Conservation (phyloP, 2,329 filamentous ascomycete genomes). For the Grosmannia serpens region DNA sequence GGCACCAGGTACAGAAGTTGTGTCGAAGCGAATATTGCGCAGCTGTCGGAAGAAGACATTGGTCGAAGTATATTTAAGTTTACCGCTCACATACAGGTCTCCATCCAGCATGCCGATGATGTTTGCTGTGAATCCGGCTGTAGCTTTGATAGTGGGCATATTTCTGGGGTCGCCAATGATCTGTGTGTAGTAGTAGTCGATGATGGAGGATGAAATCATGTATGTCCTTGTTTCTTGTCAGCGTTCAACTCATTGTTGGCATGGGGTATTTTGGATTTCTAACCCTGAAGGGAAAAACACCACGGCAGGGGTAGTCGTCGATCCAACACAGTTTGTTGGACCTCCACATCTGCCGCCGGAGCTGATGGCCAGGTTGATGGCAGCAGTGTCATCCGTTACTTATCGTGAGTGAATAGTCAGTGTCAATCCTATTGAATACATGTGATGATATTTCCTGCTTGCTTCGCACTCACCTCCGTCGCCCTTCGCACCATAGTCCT, state of each 20-base stretch:
- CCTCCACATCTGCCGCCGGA: conserved; percentile 20
- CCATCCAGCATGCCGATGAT: conserved; percentile 36
- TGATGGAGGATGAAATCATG: conserved; percentile 13
- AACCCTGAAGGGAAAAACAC: conserved; percentile 14
- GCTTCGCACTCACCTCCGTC: conserved; percentile 39
- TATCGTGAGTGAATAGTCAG: not conserved
- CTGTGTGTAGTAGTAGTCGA: conserved; percentile 16
- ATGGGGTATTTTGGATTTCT: not conserved
- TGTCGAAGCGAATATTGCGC: conserved; percentile 15
- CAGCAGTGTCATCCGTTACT: conserved; percentile 59
- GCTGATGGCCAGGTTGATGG: conserved; percentile 57
- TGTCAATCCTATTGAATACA: not conserved
- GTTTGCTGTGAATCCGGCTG: conserved; percentile 28
- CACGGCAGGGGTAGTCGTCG: conserved; percentile 13
- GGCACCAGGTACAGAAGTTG: conserved; percentile 10
- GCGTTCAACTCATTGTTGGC: not conserved
- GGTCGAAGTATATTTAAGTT: conserved; percentile 38
- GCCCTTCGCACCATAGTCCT: conserved; percentile 49
- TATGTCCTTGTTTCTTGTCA: conserved; percentile 11
- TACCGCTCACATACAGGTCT: conserved; percentile 30
- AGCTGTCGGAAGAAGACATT: conserved; percentile 34
- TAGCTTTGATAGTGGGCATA: conserved; percentile 17
- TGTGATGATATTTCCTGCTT: not conserved
- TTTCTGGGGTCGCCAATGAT: conserved; percentile 12
- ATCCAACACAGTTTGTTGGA: conserved; percentile 7